phyloP scores from a whole-genome alignment of 192 early-diverging fungal species.

The Dissophora globulifera region DNA sequence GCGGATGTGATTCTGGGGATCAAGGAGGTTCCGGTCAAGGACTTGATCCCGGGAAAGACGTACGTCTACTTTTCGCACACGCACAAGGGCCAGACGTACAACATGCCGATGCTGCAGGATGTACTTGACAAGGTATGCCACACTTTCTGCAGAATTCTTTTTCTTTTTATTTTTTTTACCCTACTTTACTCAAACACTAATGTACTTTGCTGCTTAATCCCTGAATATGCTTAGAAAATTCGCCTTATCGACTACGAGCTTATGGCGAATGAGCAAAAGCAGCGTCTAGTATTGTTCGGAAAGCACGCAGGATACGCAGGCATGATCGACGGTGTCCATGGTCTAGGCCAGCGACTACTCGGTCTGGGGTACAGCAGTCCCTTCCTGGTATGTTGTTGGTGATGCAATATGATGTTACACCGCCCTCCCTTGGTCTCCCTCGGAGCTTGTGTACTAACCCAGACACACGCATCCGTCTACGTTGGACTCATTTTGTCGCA shows the following conservation, averaged over 20 bases:
- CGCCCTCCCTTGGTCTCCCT: too few species aligned
- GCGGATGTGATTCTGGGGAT: conserved; percentile 96
- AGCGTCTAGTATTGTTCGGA: conserved; percentile 92
- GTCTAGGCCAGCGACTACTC: conserved; percentile 89
- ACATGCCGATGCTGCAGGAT: conserved; percentile 89
- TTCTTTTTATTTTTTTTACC: too few species aligned
- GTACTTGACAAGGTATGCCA: conserved; percentile 85
- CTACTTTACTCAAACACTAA: too few species aligned
- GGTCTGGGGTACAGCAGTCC: conserved; percentile 93
- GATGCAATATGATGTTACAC: not conserved
- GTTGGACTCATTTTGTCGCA: too few species aligned
- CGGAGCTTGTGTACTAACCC: too few species aligned
- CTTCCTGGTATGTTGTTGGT: conserved; percentile 74
- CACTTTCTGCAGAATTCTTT: too few species aligned
- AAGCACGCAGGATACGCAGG: conserved; percentile 95
- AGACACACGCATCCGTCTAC: too few species aligned
- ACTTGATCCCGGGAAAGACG: conserved; percentile 88
- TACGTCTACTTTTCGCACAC: conserved; percentile 98
- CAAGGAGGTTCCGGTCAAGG: conserved; percentile 90
- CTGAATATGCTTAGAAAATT: too few species aligned
- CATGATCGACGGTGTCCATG: conserved; percentile 93
- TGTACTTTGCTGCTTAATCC: too few species aligned
- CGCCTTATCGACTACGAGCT: conserved; percentile 97
- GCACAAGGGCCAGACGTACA: conserved; percentile 95
- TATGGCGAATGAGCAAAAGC: conserved; percentile 77